Percentiles rank a stretch among this genome's conserved stretches.
Evolutionary conservation across 2,329 filamentous ascomycete genomes (phyloP).

Genomic region (Xylariaceae sp.): DNA sequence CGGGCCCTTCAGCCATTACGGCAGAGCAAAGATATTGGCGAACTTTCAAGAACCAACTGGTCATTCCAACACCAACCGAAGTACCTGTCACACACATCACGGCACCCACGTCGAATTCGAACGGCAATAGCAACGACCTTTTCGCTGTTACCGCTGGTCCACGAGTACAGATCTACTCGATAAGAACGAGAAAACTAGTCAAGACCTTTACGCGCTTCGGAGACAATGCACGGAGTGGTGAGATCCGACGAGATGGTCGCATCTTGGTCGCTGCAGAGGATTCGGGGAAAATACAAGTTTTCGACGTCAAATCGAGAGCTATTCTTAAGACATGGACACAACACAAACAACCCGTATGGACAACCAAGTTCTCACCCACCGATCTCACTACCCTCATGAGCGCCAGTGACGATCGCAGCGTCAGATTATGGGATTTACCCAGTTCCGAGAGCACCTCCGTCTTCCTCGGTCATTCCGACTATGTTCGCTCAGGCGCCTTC

Average conservation of each 20-base stretch:
- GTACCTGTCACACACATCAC: conserved; percentile 92
- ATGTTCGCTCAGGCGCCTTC: conserved; percentile 86
- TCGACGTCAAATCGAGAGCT: conserved; percentile 85
- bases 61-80: conserved; percentile 88
- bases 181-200: conserved; percentile 86
- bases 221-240: conserved; percentile 87
- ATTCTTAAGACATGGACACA: conserved; percentile 95
- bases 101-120: conserved; percentile 61
- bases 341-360: conserved; percentile 94
- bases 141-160: conserved; percentile 96
- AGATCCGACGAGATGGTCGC: conserved; percentile 86
- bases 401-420: conserved; percentile 89
- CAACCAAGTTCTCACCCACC: conserved; percentile 88
- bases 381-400: conserved; percentile 87
- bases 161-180: conserved; percentile 91
- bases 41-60: conserved; percentile 88
- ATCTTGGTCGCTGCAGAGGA: conserved; percentile 93
- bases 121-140: conserved; percentile 63
- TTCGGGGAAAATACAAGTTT: conserved; percentile 90
- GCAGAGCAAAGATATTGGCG: conserved; percentile 97
- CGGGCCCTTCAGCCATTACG: conserved; percentile 81
- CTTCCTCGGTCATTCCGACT: conserved; percentile 89
- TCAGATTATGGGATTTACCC: conserved; percentile 92
- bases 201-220: conserved; percentile 96
- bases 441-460: conserved; percentile 76